Evolutionary conservation across 345 rosid genomes (phyloP).

Genomic region (Diplotaxis tenuifolia): DNA sequence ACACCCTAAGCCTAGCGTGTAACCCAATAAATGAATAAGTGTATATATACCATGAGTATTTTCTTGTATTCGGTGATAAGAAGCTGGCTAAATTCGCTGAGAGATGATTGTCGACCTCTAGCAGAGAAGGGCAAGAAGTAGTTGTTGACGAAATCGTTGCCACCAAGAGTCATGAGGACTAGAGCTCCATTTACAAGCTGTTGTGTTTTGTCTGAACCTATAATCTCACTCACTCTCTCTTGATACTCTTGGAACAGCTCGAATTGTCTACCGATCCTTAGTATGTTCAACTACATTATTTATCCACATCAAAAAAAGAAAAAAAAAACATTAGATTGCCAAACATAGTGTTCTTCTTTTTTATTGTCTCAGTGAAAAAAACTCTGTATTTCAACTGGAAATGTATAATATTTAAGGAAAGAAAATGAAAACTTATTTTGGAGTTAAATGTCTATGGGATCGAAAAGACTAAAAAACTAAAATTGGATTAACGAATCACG

Average conservation of each 20-base stretch:
- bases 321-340: neutral
- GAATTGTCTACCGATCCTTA: slow-evolving; percentile 59
- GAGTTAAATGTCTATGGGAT: neutral
- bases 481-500: neutral
- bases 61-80: slow-evolving; percentile 37
- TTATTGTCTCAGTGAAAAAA: neutral
- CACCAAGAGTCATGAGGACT: slow-evolving; percentile 39
- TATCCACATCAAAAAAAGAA: neutral
- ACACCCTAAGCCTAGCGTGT: neutral
- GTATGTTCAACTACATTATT: slow-evolving; percentile 54
- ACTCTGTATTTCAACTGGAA: neutral
- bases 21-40: neutral
- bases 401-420: neutral
- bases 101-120: slow-evolving; percentile 33
- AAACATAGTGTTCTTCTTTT: neutral
- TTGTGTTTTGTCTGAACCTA: slow-evolving; percentile 46
- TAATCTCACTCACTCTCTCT: slow-evolving; percentile 42
- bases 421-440: neutral
- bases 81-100: slow-evolving; percentile 27
- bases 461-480: neutral
- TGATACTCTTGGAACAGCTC: slow-evolving; percentile 62
- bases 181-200: slow-evolving; percentile 47
- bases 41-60: slow-evolving; percentile 21
- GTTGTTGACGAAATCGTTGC: slow-evolving; percentile 42
- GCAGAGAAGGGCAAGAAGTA: slow-evolving; percentile 34